phyloP scores from a whole-genome alignment of 2,329 filamentous ascomycete genomes.

The Claviceps citrina region DNA sequence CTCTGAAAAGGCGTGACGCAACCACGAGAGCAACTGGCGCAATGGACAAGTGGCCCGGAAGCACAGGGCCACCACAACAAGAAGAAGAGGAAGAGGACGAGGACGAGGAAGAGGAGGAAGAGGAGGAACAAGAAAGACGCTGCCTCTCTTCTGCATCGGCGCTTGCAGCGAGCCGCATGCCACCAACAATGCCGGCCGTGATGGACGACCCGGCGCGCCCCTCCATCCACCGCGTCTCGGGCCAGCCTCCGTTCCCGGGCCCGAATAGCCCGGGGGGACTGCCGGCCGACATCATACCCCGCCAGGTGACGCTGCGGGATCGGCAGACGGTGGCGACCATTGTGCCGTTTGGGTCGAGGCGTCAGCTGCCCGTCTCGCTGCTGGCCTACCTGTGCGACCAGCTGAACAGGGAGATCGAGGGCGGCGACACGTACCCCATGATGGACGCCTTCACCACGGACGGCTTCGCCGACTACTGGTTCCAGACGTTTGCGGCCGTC shows the following conservation, averaged over 20 bases:
- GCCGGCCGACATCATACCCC: conserved; percentile 52
- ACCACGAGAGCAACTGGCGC: neutral
- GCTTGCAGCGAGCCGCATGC: neutral
- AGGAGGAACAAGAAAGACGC: neutral
- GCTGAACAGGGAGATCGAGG: conserved; percentile 79
- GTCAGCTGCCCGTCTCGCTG: conserved; percentile 61
- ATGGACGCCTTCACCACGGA: conserved; percentile 58
- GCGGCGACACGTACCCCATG: conserved; percentile 87
- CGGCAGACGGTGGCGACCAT: conserved; percentile 71
- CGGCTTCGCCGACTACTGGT: conserved; percentile 72
- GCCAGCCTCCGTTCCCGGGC: conserved; percentile 48
- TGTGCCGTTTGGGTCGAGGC: conserved; percentile 63
- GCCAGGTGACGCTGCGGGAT: conserved; percentile 69
- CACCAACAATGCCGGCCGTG: conserved; percentile 53
- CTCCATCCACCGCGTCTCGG: conserved; percentile 55
- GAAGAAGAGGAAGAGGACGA: too few species aligned
- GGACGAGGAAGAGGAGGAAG: neutral
- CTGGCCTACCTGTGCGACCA: conserved; percentile 67
- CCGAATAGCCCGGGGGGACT: conserved; percentile 45
- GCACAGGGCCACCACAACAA: neutral
- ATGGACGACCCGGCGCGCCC: conserved; percentile 61
- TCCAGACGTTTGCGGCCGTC: conserved; percentile 75
- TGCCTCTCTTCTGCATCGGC: neutral
- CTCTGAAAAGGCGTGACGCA: neutral
- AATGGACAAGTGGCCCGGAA: neutral